Conservation (phyloP, 2,329 filamentous ascomycete species). For the Diaporthe australafricana region DNA sequence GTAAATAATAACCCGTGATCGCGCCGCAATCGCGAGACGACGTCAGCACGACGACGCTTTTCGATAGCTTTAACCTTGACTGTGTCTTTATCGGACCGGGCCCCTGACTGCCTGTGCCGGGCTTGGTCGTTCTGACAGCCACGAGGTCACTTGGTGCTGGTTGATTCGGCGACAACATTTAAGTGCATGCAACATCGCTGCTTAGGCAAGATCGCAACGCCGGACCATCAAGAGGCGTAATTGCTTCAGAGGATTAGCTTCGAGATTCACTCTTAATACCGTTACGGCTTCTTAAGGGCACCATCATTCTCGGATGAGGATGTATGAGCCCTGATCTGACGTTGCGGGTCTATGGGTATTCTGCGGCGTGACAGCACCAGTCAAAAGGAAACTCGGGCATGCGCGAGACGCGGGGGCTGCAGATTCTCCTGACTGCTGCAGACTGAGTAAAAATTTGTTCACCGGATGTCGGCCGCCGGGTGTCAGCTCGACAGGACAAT, state of each 20-base stretch:
- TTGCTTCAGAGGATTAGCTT: neutral
- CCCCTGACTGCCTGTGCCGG: neutral
- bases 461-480: neutral
- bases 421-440: constrained; percentile 22
- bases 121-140: neutral
- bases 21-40: neutral
- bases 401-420: neutral
- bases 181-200: neutral
- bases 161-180: neutral
- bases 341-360: neutral
- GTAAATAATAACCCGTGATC: neutral
- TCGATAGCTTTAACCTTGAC: constrained; percentile 7
- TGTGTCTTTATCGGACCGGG: neutral
- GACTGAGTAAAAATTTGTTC: neutral
- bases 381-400: constrained; percentile 4
- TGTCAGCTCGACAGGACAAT: neutral
- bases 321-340: neutral
- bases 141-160: neutral
- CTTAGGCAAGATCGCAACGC: neutral
- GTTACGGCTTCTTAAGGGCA: neutral
- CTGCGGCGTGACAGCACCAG: constrained; percentile 19
- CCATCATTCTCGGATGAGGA: neutral
- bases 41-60: constrained; percentile 17
- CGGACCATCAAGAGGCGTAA: constrained; percentile 9
- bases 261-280: neutral